Conservation (phyloP, 2,329 filamentous ascomycete genomes). For the Clathrospora elynae region DNA sequence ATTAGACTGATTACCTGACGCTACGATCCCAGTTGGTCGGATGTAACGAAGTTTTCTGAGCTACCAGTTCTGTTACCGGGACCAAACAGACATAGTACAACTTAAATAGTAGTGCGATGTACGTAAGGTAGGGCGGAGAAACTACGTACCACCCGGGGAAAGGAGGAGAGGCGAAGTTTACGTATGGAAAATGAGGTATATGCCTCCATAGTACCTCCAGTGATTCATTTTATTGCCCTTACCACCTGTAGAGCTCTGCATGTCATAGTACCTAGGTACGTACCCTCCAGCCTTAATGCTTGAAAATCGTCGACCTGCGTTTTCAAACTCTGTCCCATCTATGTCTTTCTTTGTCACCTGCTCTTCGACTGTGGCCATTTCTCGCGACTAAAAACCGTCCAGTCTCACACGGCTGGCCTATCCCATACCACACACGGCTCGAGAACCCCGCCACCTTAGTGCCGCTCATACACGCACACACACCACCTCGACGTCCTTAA, state of each 20-base stretch:
- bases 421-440: constrained; percentile 11
- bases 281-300: not conserved
- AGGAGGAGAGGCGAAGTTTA: constrained; percentile 31
- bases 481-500: constrained; percentile 9
- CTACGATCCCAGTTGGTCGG: constrained; percentile 10
- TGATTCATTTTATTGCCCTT: not conserved
- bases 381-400: constrained; percentile 6
- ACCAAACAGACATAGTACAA: constrained; percentile 21
- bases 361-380: not conserved
- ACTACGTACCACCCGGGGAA: constrained; percentile 24
- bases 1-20: not conserved
- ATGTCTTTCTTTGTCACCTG: not conserved
- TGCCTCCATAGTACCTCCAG: constrained; percentile 7
- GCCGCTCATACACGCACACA: constrained; percentile 18
- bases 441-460: constrained; percentile 18
- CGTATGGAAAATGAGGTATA: constrained; percentile 19
- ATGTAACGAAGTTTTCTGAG: constrained; percentile 13
- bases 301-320: not conserved
- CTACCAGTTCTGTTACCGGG: constrained; percentile 11
- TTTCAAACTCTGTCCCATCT: not conserved
- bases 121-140: constrained; percentile 23
- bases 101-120: constrained; percentile 20
- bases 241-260: not conserved
- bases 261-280: not conserved
- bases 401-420: constrained; percentile 7